A percentile compares a stretch with the other conserved stretches of the same genome.
phyloP scores from a whole-genome alignment of 1,139 yeast species.

The Geotrichum armillariae region DNA sequence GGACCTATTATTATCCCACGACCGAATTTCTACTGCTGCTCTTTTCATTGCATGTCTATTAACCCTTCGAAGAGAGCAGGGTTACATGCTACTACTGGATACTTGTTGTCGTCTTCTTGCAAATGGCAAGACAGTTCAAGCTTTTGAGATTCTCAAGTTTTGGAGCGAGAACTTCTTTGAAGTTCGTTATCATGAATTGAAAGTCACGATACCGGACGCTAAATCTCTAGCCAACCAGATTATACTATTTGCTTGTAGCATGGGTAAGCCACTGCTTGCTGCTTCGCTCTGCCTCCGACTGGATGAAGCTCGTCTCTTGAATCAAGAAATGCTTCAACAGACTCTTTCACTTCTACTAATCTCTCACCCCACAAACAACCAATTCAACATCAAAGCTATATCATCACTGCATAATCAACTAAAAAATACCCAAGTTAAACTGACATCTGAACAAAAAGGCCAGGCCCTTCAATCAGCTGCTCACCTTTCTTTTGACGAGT shows the following conservation, averaged over 20 bases:
- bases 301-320: slow-evolving; percentile 16
- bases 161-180: slow-evolving; percentile 3
- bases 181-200: not conserved
- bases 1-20: not conserved
- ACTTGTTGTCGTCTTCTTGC: slow-evolving; percentile 6
- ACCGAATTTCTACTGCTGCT: slow-evolving; percentile 12
- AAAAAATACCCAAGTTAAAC: slow-evolving; percentile 4
- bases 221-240: slow-evolving; percentile 1
- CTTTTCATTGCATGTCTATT: slow-evolving; percentile 10
- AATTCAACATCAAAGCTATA: slow-evolving; percentile 25
- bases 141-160: slow-evolving; percentile 2
- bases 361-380: slow-evolving; percentile 23
- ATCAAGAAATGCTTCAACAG: slow-evolving; percentile 13
- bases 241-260: slow-evolving; percentile 3
- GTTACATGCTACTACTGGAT: slow-evolving; percentile 10
- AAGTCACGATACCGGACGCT: not conserved
- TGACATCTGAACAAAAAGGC: slow-evolving; percentile 20
- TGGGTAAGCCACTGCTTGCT: slow-evolving; percentile 26
- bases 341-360: slow-evolving; percentile 24
- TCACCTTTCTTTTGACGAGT: slow-evolving; percentile 20
- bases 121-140: slow-evolving; percentile 1
- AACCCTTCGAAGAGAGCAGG: not conserved
- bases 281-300: slow-evolving; percentile 26
- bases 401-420: slow-evolving; percentile 12
- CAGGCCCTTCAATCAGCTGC: slow-evolving; percentile 24